A percentile compares a stretch with the other conserved stretches of the same genome.
Conservation (phyloP, 2,329 filamentous ascomycete species). For the Colletotrichum somersetense region DNA sequence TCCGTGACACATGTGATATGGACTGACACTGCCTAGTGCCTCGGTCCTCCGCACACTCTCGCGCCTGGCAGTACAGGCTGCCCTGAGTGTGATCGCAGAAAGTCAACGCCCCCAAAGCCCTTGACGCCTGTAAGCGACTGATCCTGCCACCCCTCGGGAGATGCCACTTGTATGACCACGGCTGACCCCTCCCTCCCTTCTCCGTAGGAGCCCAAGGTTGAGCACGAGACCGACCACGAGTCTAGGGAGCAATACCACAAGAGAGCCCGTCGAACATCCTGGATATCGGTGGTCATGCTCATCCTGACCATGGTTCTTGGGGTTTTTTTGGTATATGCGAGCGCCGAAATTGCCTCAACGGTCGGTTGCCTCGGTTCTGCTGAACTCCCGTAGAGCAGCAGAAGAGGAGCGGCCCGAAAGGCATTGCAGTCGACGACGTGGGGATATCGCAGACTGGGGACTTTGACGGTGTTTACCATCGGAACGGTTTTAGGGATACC, state of each 20-base stretch:
- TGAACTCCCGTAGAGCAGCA: neutral
- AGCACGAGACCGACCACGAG: neutral
- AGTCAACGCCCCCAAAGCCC: neutral
- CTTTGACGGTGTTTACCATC: neutral
- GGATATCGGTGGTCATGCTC: neutral
- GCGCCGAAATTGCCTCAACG: neutral
- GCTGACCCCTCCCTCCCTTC: neutral
- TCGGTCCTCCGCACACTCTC: neutral
- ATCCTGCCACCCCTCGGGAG: neutral
- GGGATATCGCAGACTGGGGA: neutral
- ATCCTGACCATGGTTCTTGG: neutral
- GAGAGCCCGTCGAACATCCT: neutral
- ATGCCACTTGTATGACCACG: no score
- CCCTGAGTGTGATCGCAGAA: conserved; percentile 9
- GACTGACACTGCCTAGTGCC: neutral
- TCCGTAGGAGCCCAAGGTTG: conserved; percentile 1
- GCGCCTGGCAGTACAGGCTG: neutral
- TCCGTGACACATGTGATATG: neutral
- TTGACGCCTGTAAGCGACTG: neutral
- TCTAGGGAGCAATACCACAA: neutral
- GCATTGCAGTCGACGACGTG: neutral
- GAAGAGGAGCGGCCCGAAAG: neutral
- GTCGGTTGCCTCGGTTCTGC: neutral
- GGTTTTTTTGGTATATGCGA: neutral
- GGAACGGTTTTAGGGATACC: neutral